phyloP scores from a whole-genome alignment of 306 rosid genomes.

The Oemleria cerasiformis region DNA sequence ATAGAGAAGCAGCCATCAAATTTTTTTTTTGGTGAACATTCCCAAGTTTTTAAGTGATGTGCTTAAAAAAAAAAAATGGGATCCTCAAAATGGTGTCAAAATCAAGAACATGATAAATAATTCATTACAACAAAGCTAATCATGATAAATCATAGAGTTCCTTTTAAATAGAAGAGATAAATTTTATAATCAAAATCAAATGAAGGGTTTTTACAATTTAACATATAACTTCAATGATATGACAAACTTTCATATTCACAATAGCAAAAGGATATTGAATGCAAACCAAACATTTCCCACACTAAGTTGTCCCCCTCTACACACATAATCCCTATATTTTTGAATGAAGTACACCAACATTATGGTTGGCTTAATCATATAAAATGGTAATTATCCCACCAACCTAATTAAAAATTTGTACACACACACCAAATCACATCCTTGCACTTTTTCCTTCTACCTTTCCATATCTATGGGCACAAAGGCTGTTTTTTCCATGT shows the following conservation, averaged over 20 bases:
- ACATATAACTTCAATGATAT: neutral
- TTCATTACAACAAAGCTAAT: neutral
- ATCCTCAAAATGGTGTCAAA: neutral
- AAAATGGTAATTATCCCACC: conserved; percentile 20
- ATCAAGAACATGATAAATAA: neutral
- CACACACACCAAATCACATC: conserved; percentile 17
- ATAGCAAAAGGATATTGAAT: neutral
- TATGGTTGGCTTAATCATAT: conserved; percentile 18
- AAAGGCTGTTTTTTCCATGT: conserved; percentile 32
- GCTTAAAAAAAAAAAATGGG: no score
- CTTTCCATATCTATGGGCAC: conserved; percentile 48
- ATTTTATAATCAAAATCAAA: neutral
- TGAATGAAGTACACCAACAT: conserved; percentile 5
- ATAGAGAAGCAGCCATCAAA: no score
- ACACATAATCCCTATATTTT: neutral
- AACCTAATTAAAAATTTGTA: conserved; percentile 12
- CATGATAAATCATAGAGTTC: no score
- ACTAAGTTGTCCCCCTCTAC: neutral
- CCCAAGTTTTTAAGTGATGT: no score
- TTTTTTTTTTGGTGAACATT: no score
- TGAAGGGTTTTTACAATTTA: no score
- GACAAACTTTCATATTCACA: neutral
- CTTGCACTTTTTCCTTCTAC: conserved; percentile 20
- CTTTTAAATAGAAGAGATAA: no score
- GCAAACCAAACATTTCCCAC: conserved; percentile 2